A percentile compares a stretch with the other conserved stretches of the same genome.
Conservation (phyloP, 768 basidiomycete species). For the Russula earlei region DNA sequence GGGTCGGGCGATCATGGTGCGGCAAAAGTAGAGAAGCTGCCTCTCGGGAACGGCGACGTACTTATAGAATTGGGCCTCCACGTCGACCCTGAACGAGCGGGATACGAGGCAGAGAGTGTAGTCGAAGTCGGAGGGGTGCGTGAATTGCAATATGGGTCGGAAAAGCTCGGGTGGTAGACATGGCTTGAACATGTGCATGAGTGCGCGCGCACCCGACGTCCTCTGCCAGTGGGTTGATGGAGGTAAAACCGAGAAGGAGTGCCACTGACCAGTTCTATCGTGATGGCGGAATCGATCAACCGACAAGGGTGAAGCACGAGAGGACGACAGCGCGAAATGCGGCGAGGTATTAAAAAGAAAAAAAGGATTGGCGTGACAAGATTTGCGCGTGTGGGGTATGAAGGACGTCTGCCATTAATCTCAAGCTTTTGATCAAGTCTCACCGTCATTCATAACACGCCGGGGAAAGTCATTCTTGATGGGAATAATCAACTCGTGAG, state of each 20-base stretch:
- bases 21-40: constrained; percentile 7
- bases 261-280: neutral
- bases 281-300: no score
- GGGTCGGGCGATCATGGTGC: constrained; percentile 13
- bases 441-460: neutral
- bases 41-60: constrained; percentile 10
- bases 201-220: neutral
- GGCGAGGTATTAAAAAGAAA: no score
- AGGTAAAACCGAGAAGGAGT: no score
- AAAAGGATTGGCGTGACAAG: neutral
- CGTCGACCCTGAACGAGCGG: constrained; percentile 1
- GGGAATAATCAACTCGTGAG: no score
- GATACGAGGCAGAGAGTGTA: constrained; percentile 7
- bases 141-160: constrained; percentile 7
- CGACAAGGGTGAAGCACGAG: no score
- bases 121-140: constrained; percentile 1
- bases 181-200: neutral
- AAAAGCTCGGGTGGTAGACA: constrained; percentile 4
- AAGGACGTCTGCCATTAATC: no score
- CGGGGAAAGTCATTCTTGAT: neutral
- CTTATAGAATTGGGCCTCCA: constrained; percentile 8
- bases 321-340: no score
- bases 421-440: neutral
- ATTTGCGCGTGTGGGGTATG: no score
- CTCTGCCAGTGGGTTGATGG: neutral